Conservation (phyloP, 371 early-diverging fungal species). For the Circinella umbellata region DNA sequence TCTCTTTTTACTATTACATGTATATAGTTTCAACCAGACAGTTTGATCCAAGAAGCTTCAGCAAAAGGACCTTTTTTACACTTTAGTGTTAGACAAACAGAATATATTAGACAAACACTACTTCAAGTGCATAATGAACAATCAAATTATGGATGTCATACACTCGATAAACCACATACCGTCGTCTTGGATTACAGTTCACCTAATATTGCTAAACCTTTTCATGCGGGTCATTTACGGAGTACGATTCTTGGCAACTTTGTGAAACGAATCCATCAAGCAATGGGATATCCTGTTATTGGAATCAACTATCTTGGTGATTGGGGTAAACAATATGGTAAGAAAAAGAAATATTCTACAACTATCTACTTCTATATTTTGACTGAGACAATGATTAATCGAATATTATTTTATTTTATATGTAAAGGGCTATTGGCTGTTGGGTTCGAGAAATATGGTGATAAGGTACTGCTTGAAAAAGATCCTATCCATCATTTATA, state of each 20-base stretch:
- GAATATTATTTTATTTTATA: no score
- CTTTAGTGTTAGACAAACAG: constrained; percentile 63
- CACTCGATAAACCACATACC: constrained; percentile 38
- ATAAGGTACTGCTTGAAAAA: constrained; percentile 73
- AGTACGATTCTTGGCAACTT: constrained; percentile 99
- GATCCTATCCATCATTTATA: constrained; percentile 97
- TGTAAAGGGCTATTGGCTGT: constrained; percentile 85
- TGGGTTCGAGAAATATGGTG: constrained; percentile 89
- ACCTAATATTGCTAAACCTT: constrained; percentile 99
- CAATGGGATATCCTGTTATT: constrained; percentile 87
- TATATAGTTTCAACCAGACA: constrained; percentile 18
- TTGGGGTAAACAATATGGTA: constrained; percentile 99
- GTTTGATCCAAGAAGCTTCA: constrained; percentile 7
- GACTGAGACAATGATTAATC: no score
- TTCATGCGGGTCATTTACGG: constrained; percentile 99
- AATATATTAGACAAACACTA: constrained; percentile 59
- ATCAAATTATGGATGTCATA: constrained; percentile 36
- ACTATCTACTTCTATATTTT: neutral
- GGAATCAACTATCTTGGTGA: constrained; percentile 99
- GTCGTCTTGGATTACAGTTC: constrained; percentile 95
- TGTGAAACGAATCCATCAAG: constrained; percentile 82
- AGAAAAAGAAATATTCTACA: neutral
- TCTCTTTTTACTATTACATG: neutral
- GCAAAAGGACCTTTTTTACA: constrained; percentile 70
- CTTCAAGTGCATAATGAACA: constrained; percentile 43